Evolutionary conservation across 441 rosid species (phyloP).

Genomic region (Francoa sonchifolia): DNA sequence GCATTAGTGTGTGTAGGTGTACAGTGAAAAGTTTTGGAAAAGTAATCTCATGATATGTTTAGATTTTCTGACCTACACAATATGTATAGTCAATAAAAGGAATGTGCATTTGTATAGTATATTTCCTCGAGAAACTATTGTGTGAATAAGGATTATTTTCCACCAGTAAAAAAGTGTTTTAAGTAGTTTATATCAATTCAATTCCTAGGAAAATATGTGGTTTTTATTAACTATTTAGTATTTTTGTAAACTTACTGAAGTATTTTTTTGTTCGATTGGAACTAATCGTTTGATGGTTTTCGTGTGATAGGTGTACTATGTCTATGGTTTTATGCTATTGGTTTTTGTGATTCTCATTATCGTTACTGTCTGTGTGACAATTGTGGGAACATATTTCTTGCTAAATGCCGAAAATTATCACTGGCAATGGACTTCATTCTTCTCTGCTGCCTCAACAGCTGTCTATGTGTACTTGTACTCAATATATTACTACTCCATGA

Average conservation of each 20-base stretch:
- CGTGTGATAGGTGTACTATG: conserved; percentile 71
- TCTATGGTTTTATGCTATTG: conserved; percentile 85
- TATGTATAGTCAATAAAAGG: too few species aligned
- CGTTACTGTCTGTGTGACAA: conserved; percentile 86
- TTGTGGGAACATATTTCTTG: conserved; percentile 87
- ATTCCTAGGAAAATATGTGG: not conserved
- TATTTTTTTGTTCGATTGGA: too few species aligned
- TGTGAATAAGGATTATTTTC: too few species aligned
- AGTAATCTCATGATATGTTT: too few species aligned
- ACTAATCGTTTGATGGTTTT: not conserved
- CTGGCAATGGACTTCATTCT: conserved; percentile 97
- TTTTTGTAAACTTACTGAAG: too few species aligned
- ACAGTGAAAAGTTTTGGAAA: too few species aligned
- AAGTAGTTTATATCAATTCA: too few species aligned
- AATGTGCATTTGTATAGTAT: too few species aligned
- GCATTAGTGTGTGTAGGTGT: too few species aligned
- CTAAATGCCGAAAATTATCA: conserved; percentile 93
- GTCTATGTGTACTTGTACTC: conserved; percentile 87
- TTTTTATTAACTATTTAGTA: too few species aligned
- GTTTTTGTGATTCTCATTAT: conserved; percentile 81
- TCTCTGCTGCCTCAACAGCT: conserved; percentile 93
- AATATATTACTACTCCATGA: conserved; percentile 73
- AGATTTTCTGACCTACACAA: too few species aligned
- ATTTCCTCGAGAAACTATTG: too few species aligned
- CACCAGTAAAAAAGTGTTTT: not conserved